These are phyloP conservation scores for Exophiala bonariae DNA, from an alignment of 2,329 filamentous ascomycete genomes.

Conservation along the genomic window DNA sequence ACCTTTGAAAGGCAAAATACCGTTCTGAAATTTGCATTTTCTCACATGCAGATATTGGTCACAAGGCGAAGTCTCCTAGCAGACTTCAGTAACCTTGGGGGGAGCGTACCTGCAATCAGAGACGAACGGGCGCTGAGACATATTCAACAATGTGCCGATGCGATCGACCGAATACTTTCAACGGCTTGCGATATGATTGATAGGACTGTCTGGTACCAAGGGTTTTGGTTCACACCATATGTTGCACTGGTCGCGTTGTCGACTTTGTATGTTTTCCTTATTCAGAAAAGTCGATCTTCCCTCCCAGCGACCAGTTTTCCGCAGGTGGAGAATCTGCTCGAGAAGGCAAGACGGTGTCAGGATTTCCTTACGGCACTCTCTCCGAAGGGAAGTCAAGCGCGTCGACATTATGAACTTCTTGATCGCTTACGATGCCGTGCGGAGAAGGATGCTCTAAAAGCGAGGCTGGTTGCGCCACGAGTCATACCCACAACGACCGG, in stretches of 20 bases:
- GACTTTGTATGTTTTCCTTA: constrained; percentile 26
- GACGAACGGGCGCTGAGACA: constrained; percentile 20
- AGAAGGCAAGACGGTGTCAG: constrained; percentile 25
- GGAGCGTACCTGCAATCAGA: constrained; percentile 5
- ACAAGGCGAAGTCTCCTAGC: constrained; percentile 29
- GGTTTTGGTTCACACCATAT: constrained; percentile 34
- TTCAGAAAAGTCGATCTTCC: constrained; percentile 21
- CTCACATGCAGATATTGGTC: constrained; percentile 30
- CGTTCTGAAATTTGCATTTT: constrained; percentile 30
- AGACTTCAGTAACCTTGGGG: constrained; percentile 19
- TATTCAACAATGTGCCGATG: constrained; percentile 27
- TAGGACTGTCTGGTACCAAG: constrained; percentile 26
- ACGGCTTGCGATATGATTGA: constrained; percentile 25
- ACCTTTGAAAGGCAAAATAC: constrained; percentile 32
- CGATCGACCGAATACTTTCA: constrained; percentile 27
- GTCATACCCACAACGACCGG: neutral
- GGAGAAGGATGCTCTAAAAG: constrained; percentile 16
- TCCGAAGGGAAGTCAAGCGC: constrained; percentile 24
- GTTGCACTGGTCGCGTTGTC: constrained; percentile 26
- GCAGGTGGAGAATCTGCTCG: constrained; percentile 15
- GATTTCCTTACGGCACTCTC: constrained; percentile 17
- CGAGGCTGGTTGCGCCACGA: neutral
- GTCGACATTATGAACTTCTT: constrained; percentile 22
- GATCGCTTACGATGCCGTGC: constrained; percentile 18
- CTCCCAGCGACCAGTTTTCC: constrained; percentile 15